Conservation (phyloP, 2,329 filamentous ascomycete genomes). For the Monilinia fructicola region DNA sequence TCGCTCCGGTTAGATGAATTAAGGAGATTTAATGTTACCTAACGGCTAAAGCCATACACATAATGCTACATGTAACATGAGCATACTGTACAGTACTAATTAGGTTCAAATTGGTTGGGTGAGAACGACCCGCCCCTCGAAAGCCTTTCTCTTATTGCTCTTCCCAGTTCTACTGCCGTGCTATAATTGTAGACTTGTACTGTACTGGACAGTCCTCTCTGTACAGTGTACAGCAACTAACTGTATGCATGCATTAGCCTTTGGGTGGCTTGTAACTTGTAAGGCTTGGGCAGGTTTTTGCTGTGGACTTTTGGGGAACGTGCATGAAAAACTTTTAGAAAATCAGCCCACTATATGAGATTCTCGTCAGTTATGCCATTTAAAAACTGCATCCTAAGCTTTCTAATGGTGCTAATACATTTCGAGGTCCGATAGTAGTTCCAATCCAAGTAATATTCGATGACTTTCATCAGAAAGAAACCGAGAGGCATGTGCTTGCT, state of each 20-base stretch:
- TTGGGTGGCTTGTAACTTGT: too few relatives aligned
- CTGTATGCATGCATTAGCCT: too few relatives aligned
- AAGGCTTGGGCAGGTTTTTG: too few relatives aligned
- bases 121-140: background rate
- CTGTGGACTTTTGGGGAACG: background rate
- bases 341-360: conserved; percentile 21
- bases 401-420: background rate
- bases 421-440: conserved; percentile 2
- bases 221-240: too few relatives aligned
- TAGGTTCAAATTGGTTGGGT: background rate
- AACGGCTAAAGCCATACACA: too few relatives aligned
- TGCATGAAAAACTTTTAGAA: conserved; percentile 14
- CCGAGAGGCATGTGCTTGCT: conserved; percentile 2
- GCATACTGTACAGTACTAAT: too few relatives aligned
- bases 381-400: conserved; percentile 6
- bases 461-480: background rate
- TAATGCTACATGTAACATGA: conserved; percentile 6
- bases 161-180: background rate
- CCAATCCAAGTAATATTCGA: background rate
- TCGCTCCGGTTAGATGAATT: conserved; percentile 15
- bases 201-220: too few relatives aligned
- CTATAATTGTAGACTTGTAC: too few relatives aligned
- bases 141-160: background rate
- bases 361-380: conserved; percentile 21
- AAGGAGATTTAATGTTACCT: background rate